Conservation (phyloP, 2,329 filamentous ascomycete species). For the Zymoseptoria pseudotritici region DNA sequence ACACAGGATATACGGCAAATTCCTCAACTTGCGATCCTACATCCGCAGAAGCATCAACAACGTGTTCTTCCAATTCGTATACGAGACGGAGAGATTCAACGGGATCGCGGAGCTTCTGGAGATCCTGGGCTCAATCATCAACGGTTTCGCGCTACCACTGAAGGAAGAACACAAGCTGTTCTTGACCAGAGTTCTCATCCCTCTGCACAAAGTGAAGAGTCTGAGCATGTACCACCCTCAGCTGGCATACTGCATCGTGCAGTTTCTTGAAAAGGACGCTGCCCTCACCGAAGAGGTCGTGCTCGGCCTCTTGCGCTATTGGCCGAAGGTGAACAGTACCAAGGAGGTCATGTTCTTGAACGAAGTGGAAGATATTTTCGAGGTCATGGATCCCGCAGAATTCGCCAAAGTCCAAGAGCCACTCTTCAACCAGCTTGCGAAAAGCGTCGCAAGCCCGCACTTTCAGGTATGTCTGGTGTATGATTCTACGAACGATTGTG, state of each 20-base stretch:
- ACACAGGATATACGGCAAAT: conserved; percentile 97
- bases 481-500: no score
- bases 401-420: conserved; percentile 98
- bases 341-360: conserved; percentile 99
- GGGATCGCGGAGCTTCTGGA: conserved; percentile 94
- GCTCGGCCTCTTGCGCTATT: conserved; percentile 86
- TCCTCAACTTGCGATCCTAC: conserved; percentile 93
- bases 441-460: conserved; percentile 95
- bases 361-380: conserved; percentile 98
- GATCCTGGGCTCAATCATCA: conserved; percentile 97
- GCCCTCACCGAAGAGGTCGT: conserved; percentile 97
- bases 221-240: conserved; percentile 99
- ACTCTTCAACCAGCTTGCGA: conserved; percentile 92
- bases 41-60: conserved; percentile 99
- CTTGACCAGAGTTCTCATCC: conserved; percentile 83
- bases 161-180: conserved; percentile 99
- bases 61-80: conserved; percentile 99
- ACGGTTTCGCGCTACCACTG: conserved; percentile 89
- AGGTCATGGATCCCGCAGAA: conserved; percentile 98
- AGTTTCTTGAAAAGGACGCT: conserved; percentile 96
- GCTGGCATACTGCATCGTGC: conserved; percentile 95
- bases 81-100: conserved; percentile 97
- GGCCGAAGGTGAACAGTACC: conserved; percentile 98
- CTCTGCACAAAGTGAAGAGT: conserved; percentile 96
- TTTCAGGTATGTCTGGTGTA: conserved; percentile 60